Conservation (phyloP, 2,329 filamentous ascomycete species). For the Talaromyces islandicus region DNA sequence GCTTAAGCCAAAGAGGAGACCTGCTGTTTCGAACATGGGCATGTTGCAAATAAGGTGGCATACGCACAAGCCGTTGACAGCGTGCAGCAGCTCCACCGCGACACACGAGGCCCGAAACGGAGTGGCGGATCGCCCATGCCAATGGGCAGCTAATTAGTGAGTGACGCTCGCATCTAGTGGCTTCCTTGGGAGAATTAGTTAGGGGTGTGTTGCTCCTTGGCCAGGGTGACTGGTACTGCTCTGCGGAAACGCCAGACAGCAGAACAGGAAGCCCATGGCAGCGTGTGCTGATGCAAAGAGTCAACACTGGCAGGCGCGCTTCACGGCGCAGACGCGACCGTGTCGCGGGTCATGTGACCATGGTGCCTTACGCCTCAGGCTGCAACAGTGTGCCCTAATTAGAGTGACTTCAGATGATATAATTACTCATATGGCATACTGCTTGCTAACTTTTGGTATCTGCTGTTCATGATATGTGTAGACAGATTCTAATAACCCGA, state of each 20-base stretch:
- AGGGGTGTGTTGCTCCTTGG: background rate
- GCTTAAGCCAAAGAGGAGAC: background rate
- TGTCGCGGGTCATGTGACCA: conserved; percentile 9
- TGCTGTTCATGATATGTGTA: background rate
- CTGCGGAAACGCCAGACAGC: background rate
- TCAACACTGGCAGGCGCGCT: background rate
- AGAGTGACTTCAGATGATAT: background rate
- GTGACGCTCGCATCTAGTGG: background rate
- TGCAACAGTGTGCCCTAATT: background rate
- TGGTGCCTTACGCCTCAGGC: conserved; percentile 1
- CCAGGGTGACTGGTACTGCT: background rate
- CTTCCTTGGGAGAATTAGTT: background rate
- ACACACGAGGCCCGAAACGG: background rate
- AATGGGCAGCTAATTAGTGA: background rate
- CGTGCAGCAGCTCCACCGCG: background rate
- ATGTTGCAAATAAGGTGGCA: background rate
- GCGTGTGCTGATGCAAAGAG: background rate
- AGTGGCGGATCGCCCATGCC: background rate
- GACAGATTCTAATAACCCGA: background rate
- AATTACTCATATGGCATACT: no score
- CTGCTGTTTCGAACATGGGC: background rate
- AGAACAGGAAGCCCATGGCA: background rate
- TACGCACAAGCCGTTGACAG: background rate
- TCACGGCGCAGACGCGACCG: conserved; percentile 4
- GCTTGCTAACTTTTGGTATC: conserved; percentile 7